Conservation (phyloP, 257 asterid genomes). For the Eustoma russellianum region DNA sequence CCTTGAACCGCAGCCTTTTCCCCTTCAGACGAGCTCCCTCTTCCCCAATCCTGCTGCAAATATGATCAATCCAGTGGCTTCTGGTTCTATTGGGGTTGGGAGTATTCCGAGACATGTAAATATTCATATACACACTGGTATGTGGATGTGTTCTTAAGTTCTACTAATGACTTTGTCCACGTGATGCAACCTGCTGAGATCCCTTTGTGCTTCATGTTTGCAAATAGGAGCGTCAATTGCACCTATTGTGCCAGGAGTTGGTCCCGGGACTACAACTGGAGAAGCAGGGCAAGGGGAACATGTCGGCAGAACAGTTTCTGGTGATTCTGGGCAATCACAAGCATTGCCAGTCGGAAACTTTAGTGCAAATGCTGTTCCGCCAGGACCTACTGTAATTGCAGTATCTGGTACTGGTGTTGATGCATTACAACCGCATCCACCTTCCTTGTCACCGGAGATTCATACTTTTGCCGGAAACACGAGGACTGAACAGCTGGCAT, state of each 20-base stretch:
- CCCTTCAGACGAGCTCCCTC: constrained; percentile 71
- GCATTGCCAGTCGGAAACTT: constrained; percentile 24
- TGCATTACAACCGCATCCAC: constrained; percentile 26
- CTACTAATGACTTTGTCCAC: neutral
- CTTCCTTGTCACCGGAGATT: constrained; percentile 25
- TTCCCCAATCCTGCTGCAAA: constrained; percentile 45
- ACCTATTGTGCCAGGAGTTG: constrained; percentile 38
- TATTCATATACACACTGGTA: constrained; percentile 86
- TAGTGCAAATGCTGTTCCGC: constrained; percentile 27
- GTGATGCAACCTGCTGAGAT: neutral
- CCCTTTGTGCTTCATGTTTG: neutral
- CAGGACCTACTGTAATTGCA: constrained; percentile 28
- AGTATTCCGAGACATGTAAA: constrained; percentile 63
- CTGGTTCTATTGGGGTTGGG: constrained; percentile 52
- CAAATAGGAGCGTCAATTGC: constrained; percentile 35
- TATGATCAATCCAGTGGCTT: constrained; percentile 32
- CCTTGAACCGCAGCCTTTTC: constrained; percentile 67
- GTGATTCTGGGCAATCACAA: constrained; percentile 40
- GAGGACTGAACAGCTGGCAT: constrained; percentile 19
- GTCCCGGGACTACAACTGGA: constrained; percentile 37
- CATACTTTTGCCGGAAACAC: constrained; percentile 20
- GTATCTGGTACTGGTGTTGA: constrained; percentile 33
- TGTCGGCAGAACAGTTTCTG: constrained; percentile 26
- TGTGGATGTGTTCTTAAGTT: constrained; percentile 10
- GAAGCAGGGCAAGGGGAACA: constrained; percentile 48